Evolutionary conservation across 306 rosid genomes (phyloP), one percentile per base, ranked within the genome.

Genomic region (Cyclanthera cordifolia): DNA sequence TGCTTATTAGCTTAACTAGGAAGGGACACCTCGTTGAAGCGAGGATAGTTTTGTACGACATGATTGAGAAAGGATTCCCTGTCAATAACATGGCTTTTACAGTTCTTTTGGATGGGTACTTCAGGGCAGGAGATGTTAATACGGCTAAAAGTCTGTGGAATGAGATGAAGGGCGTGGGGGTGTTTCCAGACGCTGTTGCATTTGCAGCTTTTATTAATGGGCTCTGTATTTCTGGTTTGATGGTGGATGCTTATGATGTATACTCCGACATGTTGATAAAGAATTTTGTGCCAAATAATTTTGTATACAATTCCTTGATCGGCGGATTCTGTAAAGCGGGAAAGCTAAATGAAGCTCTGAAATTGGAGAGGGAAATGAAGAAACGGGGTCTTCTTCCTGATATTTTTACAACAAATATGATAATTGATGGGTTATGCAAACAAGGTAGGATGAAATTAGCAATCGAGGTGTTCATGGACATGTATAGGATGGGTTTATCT

Each of bases 121-220:
- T 83, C 65, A 77, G 82, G 79, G 52, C 61, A 53, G 85, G 82
- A 63, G 88, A 87, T 78, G 64, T 82, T 67, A 70, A 57, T 57
- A 87, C 81, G 55, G 96, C 94, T 64, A 83, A 50, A 52, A 77
- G 76, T 78, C 64, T 89, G 27, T 89, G 96, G 96, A 82, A 71
- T 48, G 91, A 83, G 81, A 89, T 87, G 96, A 75, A 76, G 76
- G 60, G 30, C 63, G 74, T 77, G 75, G 85, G 87, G 53, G 48
- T 83, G 46, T 85, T 48, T 76, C 95, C 95, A 13, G 96, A 90
- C 61, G 86, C 72, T 59, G 85, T 90, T 68, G 80, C 91, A 51
- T 85, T 82, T 63, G 68, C 96, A n/a, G 95, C 84, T 79, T 87
- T 83, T 64, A 87, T 90, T 20, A 85, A 85, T 74, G 96, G 96